phyloP scores from a whole-genome alignment of 2,329 filamentous ascomycete species.

The Pseudopyricularia javanii region DNA sequence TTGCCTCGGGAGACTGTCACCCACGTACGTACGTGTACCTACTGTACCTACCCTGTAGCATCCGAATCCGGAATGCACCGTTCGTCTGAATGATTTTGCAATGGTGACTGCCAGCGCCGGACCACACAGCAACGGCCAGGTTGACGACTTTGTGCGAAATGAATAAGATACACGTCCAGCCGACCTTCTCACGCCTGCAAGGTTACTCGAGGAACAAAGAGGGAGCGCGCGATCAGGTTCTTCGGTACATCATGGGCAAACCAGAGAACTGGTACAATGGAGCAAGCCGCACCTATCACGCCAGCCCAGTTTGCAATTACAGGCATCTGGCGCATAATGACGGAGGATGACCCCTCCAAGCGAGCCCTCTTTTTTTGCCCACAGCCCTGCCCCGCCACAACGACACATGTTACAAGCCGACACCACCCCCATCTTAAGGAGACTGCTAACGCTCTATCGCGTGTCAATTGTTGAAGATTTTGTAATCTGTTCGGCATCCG shows the following conservation, averaged over 20 bases:
- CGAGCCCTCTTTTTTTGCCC: slow-evolving; percentile 1
- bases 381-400: slow-evolving; percentile 7
- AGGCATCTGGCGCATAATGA: slow-evolving; percentile 1
- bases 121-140: too few relatives aligned
- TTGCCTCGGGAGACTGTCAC: too few relatives aligned
- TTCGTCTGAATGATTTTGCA: too few relatives aligned
- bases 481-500: neutral
- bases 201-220: too few relatives aligned
- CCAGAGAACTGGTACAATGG: neutral
- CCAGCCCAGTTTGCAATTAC: slow-evolving; percentile 10
- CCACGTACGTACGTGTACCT: too few relatives aligned
- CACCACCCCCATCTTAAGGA: neutral
- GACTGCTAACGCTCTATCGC: neutral
- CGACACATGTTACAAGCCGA: neutral
- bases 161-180: too few relatives aligned
- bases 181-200: too few relatives aligned
- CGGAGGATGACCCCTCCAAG: neutral
- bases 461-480: neutral
- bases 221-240: too few relatives aligned
- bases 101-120: too few relatives aligned
- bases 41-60: too few relatives aligned
- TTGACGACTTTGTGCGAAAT: too few relatives aligned
- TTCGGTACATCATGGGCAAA: neutral
- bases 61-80: too few relatives aligned
- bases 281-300: slow-evolving; percentile 9